A percentile compares a stretch with the other conserved stretches of the same genome.
phyloP scores from a whole-genome alignment of 441 rosid species.

The Macaranga tanarius region DNA sequence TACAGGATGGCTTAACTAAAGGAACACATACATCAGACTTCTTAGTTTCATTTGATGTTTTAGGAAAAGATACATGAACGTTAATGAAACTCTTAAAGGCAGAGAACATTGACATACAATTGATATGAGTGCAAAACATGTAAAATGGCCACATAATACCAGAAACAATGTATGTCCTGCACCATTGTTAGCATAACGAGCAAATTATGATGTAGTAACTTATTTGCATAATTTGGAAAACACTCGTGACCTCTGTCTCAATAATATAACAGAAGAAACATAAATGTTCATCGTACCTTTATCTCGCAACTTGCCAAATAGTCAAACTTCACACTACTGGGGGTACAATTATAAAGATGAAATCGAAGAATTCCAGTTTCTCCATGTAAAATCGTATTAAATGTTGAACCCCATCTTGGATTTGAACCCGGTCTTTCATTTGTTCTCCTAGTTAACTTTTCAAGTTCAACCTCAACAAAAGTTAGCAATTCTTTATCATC shows the following conservation, averaged over 20 bases:
- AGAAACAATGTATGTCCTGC: background rate
- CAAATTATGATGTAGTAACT: background rate
- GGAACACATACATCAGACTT: background rate
- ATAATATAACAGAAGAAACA: slow-evolving; percentile 8
- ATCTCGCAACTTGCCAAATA: slow-evolving; percentile 79
- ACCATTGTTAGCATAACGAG: background rate
- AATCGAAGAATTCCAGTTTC: slow-evolving; percentile 67
- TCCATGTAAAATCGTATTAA: slow-evolving; percentile 88
- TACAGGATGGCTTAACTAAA: background rate
- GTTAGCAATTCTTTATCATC: slow-evolving; percentile 61
- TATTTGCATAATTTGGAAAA: slow-evolving; percentile 1
- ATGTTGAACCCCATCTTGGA: slow-evolving; percentile 79
- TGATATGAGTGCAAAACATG: background rate
- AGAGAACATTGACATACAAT: background rate
- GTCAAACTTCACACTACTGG: slow-evolving; percentile 62
- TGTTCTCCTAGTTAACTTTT: slow-evolving; percentile 74
- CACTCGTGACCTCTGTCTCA: background rate
- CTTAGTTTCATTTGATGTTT: background rate
- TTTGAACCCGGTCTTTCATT: slow-evolving; percentile 54
- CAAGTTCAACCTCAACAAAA: slow-evolving; percentile 90
- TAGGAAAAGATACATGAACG: background rate
- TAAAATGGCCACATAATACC: background rate
- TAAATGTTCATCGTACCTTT: slow-evolving; percentile 48
- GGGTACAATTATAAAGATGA: slow-evolving; percentile 66
- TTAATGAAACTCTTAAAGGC: background rate